Conservation (phyloP, 2,329 filamentous ascomycete genomes). For the Paecilomyces sp. region DNA sequence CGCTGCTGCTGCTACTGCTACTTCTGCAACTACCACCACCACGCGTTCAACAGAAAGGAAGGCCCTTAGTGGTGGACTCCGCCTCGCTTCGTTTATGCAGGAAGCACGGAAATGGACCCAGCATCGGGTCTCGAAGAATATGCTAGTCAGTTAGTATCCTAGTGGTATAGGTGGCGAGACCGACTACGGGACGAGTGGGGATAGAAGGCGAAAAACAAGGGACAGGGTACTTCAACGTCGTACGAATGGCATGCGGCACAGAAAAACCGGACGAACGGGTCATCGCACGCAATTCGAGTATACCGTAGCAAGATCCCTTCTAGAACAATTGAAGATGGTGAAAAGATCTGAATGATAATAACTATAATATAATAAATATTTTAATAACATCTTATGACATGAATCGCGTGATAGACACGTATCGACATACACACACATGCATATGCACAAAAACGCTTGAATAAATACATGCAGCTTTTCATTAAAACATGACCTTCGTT, state of each 20-base stretch:
- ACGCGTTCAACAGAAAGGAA: too few relatives aligned
- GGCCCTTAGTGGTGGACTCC: too few relatives aligned
- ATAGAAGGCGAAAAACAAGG: not conserved
- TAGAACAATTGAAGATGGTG: not conserved
- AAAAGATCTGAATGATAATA: too few relatives aligned
- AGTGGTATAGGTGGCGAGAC: not conserved
- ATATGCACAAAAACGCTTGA: not conserved
- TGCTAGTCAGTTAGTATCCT: not conserved
- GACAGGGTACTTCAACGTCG: not conserved
- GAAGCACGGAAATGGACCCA: too few relatives aligned
- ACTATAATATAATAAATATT: too few relatives aligned
- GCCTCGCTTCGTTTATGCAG: too few relatives aligned
- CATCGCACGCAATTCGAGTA: not conserved
- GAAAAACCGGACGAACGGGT: not conserved
- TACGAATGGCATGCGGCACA: not conserved
- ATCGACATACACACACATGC: not conserved
- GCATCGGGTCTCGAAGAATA: not conserved
- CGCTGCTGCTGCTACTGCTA: too few relatives aligned
- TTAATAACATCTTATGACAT: not conserved
- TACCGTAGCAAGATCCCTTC: not conserved
- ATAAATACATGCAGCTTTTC: constrained; percentile 1
- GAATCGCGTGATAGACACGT: not conserved
- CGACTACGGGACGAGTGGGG: not conserved
- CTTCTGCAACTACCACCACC: too few relatives aligned
- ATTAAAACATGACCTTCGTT: constrained; percentile 10